These are phyloP conservation scores for Discostella stelligera DNA, from an alignment of 352 stramenopile species.

Conservation along the genomic window DNA sequence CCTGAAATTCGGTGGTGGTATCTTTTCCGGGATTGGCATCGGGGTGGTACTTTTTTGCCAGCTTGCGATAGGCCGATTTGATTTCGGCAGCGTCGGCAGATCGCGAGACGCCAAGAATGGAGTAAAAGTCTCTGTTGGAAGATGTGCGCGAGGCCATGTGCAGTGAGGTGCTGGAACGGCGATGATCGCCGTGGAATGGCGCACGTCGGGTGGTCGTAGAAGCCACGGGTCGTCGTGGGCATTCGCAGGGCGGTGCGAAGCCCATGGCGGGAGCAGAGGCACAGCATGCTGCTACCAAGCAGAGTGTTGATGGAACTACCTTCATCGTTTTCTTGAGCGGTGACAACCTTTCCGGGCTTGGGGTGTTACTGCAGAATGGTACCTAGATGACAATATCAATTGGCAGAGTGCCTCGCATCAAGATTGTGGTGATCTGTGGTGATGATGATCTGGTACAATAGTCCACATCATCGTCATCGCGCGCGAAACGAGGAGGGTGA, in stretches of 20 bases:
- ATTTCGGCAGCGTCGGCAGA: constrained; percentile 91
- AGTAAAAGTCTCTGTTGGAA: constrained; percentile 89
- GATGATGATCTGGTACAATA: too few species aligned
- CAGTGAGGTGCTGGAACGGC: constrained; percentile 19
- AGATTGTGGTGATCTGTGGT: too few species aligned
- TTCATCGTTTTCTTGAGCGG: constrained; percentile 29
- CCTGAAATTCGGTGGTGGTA: constrained; percentile 91
- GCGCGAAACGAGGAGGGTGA: too few species aligned
- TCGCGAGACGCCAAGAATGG: constrained; percentile 84
- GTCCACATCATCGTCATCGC: too few species aligned
- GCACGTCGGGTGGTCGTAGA: not conserved
- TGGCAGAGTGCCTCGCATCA: not conserved
- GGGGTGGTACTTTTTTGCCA: constrained; percentile 83
- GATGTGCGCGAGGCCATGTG: constrained; percentile 83
- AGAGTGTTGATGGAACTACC: constrained; percentile 29
- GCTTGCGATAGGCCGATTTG: constrained; percentile 92
- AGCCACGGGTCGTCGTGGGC: not conserved
- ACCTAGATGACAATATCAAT: too few species aligned
- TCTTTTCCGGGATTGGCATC: constrained; percentile 86
- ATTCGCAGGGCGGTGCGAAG: constrained; percentile 31
- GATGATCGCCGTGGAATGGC: constrained; percentile 1
- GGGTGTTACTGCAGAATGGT: not conserved
- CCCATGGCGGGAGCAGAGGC: constrained; percentile 13
- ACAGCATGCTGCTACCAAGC: not conserved
- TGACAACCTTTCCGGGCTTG: not conserved